A percentile compares a stretch with the other conserved stretches of the same genome.
Evolutionary conservation across 2,329 filamentous ascomycete species (phyloP).

Genomic region (Diaporthe vaccinii): DNA sequence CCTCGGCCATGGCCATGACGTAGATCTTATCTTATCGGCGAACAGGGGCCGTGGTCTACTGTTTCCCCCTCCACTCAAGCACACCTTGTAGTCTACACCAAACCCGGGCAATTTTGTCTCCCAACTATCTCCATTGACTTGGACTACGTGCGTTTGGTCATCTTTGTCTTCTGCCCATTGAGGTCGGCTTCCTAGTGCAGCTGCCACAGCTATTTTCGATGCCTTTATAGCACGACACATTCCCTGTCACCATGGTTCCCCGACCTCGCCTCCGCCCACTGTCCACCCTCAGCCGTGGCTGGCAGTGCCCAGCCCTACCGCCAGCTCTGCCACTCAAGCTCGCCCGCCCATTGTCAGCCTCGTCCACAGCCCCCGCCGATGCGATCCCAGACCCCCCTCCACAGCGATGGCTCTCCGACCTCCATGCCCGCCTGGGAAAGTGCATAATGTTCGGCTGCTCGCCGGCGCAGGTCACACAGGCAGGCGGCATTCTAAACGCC

Average conservation of each 20-base stretch:
- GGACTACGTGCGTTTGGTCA: background rate
- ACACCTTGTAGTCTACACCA: background rate
- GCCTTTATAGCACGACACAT: slow-evolving; percentile 10
- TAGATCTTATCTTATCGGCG: slow-evolving; percentile 40
- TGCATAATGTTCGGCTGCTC: slow-evolving; percentile 81
- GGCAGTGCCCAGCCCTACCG: slow-evolving; percentile 14
- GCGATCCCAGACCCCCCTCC: slow-evolving; percentile 48
- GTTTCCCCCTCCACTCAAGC: background rate
- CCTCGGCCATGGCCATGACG: slow-evolving; percentile 43
- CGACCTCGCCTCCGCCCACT: slow-evolving; percentile 44
- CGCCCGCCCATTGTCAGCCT: slow-evolving; percentile 25
- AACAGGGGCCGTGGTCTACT: background rate
- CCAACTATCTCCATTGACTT: background rate
- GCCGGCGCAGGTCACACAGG: slow-evolving; percentile 68
- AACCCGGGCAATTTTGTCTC: background rate
- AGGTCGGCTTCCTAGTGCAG: background rate
- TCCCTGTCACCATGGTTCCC: slow-evolving; percentile 45
- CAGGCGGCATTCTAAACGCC: slow-evolving; percentile 69
- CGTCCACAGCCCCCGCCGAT: background rate
- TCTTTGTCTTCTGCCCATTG: background rate
- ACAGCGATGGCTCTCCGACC: slow-evolving; percentile 79
- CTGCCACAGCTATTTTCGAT: background rate
- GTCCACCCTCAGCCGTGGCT: slow-evolving; percentile 39
- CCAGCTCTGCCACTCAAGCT: slow-evolving; percentile 1
- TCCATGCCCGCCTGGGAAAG: slow-evolving; percentile 77